Base-by-base conservation (phyloP, 2,329 filamentous ascomycete species). In the Thermomyces lanuginosus region DNA sequence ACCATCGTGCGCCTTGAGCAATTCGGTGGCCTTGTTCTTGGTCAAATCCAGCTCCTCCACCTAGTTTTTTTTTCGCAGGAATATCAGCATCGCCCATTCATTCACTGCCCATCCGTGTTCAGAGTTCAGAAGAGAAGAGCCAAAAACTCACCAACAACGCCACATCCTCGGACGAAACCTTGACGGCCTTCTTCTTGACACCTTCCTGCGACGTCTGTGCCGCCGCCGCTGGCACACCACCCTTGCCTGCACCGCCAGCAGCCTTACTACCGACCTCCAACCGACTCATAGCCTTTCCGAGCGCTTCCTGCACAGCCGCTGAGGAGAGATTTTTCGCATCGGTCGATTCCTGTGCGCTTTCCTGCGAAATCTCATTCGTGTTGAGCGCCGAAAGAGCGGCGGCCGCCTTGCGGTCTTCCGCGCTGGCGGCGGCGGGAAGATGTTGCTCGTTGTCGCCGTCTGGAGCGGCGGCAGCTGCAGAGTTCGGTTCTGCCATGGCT, bases 381-480 rank as follows among this genome's bases (percentile, higher is more conserved):
- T 60, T 52, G 19, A 63, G 52, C 18, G 59, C 49, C 32, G 56
- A 59, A 26, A 63, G 56, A 6, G 60, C 60, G 8, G 57, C 60
- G 10, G 59, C 60, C 7, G 60, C 58, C 43, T 60, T 61, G 39
- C 60, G 60, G 41, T 62, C 60, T 47, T 63, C 60, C 16, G 58
- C 57, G 34, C 56, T 58, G 18, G 49, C 44, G 21, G 58, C 55
- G 18, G 49, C 44, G 21, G 58, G 55, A 22, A 51, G 42, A 19
- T 40, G 38, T 9, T 40, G 27, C 19, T 48, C 45, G 16, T 51
- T 44, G 16, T 36, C 34, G 11, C 49, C 38, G 15, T 51, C 45
- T 17, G 44, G 44, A 23, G 49, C 51, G 16, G 48, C 40, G 17
- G 46, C 42, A 16, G 51, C 49, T 12, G 58, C 49, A 14, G 55